Percentiles rank a stretch among this genome's conserved stretches.
These are phyloP conservation scores for Pichia ethanolica DNA, from an alignment of 805 yeast genomes.

Conservation along the genomic window DNA sequence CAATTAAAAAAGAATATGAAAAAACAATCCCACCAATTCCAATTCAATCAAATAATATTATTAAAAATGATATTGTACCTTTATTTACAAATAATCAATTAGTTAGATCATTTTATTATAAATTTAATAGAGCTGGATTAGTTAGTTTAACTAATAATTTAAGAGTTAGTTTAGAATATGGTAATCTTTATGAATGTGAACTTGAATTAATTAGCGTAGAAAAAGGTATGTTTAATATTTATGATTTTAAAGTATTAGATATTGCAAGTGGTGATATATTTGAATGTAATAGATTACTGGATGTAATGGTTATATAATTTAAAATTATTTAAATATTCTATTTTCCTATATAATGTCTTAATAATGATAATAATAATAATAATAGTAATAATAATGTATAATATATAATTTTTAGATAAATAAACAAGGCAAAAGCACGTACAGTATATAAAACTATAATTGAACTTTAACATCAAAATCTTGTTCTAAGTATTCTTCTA, in stretches of 20 bases:
- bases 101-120: conserved; percentile 25
- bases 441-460: not conserved
- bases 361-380: too few species aligned
- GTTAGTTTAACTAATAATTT: conserved; percentile 60
- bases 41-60: conserved; percentile 14
- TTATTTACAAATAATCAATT: conserved; percentile 24
- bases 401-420: too few species aligned
- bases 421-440: too few species aligned
- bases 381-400: too few species aligned
- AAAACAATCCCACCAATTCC: conserved; percentile 32
- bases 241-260: conserved; percentile 61
- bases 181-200: conserved; percentile 57
- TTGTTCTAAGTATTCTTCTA: conserved; percentile 13
- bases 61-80: conserved; percentile 22
- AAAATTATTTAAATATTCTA: too few species aligned
- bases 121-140: conserved; percentile 46
- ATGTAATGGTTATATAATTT: conserved; percentile 47
- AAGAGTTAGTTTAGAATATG: conserved; percentile 50
- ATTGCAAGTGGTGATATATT: conserved; percentile 55
- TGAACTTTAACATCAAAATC: conserved; percentile 6
- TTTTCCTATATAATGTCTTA: not conserved
- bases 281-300: conserved; percentile 64
- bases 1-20: conserved; percentile 28
- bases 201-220: conserved; percentile 54
- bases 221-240: conserved; percentile 56